Evolutionary conservation across 78 protist species (phyloP).

Genomic region (Dictyostelium citrinum): DNA sequence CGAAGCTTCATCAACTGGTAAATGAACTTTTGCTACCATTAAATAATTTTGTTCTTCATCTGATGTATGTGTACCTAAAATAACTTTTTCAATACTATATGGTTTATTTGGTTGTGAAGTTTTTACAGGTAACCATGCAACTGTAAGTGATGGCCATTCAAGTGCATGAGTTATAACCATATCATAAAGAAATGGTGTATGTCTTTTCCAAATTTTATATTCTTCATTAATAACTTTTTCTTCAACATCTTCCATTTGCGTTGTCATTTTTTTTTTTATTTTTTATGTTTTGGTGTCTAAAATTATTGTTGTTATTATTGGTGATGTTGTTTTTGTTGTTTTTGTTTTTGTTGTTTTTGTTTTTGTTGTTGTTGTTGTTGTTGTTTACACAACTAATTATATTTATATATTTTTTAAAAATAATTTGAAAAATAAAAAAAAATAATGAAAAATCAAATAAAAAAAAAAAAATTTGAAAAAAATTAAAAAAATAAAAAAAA

Average conservation of each 20-base stretch:
- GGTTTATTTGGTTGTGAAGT: slow-evolving; percentile 54
- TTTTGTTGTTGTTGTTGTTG: too few relatives aligned
- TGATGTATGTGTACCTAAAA: slow-evolving; percentile 97
- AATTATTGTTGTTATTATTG: neutral
- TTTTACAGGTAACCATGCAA: slow-evolving; percentile 89
- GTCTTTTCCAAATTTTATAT: slow-evolving; percentile 98
- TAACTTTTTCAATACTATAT: slow-evolving; percentile 80
- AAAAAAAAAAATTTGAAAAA: neutral
- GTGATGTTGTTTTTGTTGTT: too few relatives aligned
- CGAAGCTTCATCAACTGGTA: slow-evolving; percentile 89
- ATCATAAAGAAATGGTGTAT: slow-evolving; percentile 97
- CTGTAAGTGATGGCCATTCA: slow-evolving; percentile 97
- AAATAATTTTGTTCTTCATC: slow-evolving; percentile 94
- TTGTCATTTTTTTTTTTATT: neutral
- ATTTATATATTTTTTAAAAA: neutral
- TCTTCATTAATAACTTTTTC: slow-evolving; percentile 93
- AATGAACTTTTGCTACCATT: slow-evolving; percentile 88
- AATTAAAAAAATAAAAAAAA: neutral
- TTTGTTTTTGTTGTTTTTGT: too few relatives aligned
- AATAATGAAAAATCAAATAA: neutral
- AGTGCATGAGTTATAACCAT: slow-evolving; percentile 92
- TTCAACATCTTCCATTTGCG: slow-evolving; percentile 24
- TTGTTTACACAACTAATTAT: too few relatives aligned
- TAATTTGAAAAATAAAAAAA: neutral
- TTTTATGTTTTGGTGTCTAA: too few relatives aligned